A percentile compares a stretch with the other conserved stretches of the same genome.
phyloP scores from a whole-genome alignment of 129 eudicot genomes.

The Tanacetum coccineum region DNA sequence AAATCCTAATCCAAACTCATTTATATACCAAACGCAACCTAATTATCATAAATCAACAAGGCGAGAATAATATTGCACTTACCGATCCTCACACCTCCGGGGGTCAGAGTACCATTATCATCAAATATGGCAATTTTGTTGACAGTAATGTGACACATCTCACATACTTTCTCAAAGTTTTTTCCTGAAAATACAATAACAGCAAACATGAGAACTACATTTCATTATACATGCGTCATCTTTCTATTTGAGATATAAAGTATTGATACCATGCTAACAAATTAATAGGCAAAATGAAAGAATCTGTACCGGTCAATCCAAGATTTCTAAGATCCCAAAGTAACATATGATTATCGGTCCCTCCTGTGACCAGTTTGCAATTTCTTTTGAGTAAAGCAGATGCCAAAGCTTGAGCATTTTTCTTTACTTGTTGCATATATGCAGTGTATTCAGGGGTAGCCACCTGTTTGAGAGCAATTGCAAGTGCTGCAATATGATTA shows the following conservation, averaged over 20 bases:
- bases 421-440: constrained; percentile 97
- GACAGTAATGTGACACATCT: constrained; percentile 82
- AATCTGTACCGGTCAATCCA: constrained; percentile 68
- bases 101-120: constrained; percentile 77
- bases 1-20: no score
- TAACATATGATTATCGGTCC: constrained; percentile 90
- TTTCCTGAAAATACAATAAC: constrained; percentile 44
- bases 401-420: constrained; percentile 92
- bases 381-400: constrained; percentile 74
- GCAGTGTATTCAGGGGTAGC: constrained; percentile 82
- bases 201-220: no score
- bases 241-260: no score
- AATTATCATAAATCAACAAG: neutral
- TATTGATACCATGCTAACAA: no score
- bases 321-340: constrained; percentile 95
- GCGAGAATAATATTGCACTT: constrained; percentile 24
- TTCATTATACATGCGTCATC: no score
- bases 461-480: constrained; percentile 86
- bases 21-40: no score
- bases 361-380: constrained; percentile 89
- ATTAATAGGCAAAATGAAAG: constrained; percentile 6
- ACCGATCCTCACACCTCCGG: constrained; percentile 99
- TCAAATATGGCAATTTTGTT: constrained; percentile 82
- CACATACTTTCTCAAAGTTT: constrained; percentile 85
- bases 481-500: constrained; percentile 96